Percentiles rank a stretch among this genome's conserved stretches.
phyloP scores from a whole-genome alignment of 148 eudicot genomes.

The Cornus florida region DNA sequence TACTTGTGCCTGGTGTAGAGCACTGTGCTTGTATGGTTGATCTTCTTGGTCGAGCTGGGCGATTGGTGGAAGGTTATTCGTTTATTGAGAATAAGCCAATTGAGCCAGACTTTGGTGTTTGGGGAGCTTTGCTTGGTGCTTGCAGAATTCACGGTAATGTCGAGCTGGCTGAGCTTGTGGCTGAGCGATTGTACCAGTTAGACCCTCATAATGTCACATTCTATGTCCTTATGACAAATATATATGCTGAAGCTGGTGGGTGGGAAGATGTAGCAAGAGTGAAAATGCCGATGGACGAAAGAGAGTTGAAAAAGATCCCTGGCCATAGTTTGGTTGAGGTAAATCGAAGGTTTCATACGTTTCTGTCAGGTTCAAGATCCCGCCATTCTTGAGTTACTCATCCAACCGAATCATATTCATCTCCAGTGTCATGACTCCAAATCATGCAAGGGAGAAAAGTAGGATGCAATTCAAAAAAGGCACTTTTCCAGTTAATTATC shows the following conservation, averaged over 20 bases:
- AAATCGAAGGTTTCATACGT: constrained; percentile 15
- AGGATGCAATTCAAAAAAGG: too few species aligned
- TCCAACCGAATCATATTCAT: not conserved
- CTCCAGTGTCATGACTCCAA: not conserved
- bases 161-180: constrained; percentile 22
- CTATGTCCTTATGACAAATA: constrained; percentile 19
- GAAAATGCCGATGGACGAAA: constrained; percentile 16
- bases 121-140: constrained; percentile 40
- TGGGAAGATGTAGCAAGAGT: constrained; percentile 32
- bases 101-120: constrained; percentile 33
- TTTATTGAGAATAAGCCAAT: constrained; percentile 34
- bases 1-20: constrained; percentile 24
- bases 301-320: constrained; percentile 18
- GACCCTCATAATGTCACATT: constrained; percentile 10
- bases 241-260: constrained; percentile 34
- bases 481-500: too few species aligned
- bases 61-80: constrained; percentile 4
- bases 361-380: constrained; percentile 6
- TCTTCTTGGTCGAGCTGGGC: constrained; percentile 44
- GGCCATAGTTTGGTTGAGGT: constrained; percentile 25
- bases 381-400: not conserved
- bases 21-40: constrained; percentile 40
- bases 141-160: constrained; percentile 26
- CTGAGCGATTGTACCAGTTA: not conserved
- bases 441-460: too few species aligned